Evolutionary conservation across 2,329 filamentous ascomycete genomes (phyloP).

Genomic region (Incumbomyces lentus): DNA sequence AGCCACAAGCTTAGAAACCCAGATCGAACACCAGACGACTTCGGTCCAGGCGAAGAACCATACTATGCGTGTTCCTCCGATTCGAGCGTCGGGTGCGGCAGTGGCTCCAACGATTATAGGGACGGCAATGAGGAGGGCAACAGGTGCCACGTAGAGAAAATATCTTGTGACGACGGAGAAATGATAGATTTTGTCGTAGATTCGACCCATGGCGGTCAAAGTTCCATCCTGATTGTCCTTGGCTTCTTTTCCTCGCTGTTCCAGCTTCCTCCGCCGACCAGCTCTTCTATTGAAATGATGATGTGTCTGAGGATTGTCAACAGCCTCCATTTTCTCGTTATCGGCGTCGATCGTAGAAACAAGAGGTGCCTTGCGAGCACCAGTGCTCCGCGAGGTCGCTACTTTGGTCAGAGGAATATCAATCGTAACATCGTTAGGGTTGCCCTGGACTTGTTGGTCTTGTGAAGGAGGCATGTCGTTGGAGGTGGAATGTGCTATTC

Average conservation of each 20-base stretch:
- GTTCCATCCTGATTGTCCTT: conserved; percentile 41
- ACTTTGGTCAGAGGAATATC: conserved; percentile 53
- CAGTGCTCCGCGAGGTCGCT: conserved; percentile 35
- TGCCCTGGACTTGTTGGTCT: conserved; percentile 15
- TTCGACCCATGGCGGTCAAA: conserved; percentile 47
- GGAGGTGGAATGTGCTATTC: conserved; percentile 26
- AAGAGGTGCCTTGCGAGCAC: conserved; percentile 32
- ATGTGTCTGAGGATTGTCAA: conserved; percentile 15
- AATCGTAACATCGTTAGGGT: conserved; percentile 45
- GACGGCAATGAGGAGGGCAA: conserved; percentile 49
- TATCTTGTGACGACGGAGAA: conserved; percentile 55
- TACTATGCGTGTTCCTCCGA: conserved; percentile 46
- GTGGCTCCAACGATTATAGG: conserved; percentile 54
- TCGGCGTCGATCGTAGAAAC: conserved; percentile 23
- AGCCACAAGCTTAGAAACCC: conserved; percentile 51
- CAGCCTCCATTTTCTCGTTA: conserved; percentile 5
- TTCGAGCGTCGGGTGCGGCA: conserved; percentile 35
- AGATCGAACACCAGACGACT: conserved; percentile 53
- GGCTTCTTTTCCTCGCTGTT: conserved; percentile 26
- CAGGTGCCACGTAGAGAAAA: conserved; percentile 50
- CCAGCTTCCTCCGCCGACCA: conserved; percentile 27
- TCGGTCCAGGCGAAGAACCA: conserved; percentile 59
- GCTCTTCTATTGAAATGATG: conserved; percentile 11
- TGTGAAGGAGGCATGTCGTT: conserved; percentile 27
- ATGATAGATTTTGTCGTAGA: conserved; percentile 52